phyloP scores from a whole-genome alignment of 148 eudicot species.

The Nepenthes mirabilis region DNA sequence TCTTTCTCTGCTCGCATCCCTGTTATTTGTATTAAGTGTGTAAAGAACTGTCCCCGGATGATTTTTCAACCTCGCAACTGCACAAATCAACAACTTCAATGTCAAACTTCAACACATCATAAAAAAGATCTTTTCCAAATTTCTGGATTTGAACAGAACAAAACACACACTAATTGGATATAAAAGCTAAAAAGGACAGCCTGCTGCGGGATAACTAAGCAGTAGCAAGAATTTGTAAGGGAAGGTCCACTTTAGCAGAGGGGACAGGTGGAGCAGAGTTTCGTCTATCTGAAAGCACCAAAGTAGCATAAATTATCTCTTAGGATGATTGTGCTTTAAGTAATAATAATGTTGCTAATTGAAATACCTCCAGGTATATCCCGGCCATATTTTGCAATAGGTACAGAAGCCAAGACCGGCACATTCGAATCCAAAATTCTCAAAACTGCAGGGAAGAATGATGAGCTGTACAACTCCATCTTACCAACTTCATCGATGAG shows the following conservation, averaged over 20 bases:
- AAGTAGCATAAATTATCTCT: neutral
- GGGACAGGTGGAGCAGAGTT: neutral
- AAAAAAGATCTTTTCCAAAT: neutral
- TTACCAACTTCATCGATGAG: conserved; percentile 89
- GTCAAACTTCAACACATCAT: neutral
- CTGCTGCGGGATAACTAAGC: too few relatives aligned
- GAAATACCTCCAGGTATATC: conserved; percentile 81
- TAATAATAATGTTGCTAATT: neutral
- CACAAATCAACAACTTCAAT: conserved; percentile 2
- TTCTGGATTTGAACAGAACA: neutral
- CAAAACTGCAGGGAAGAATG: conserved; percentile 80
- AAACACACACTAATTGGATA: neutral
- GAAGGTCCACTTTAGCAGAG: neutral
- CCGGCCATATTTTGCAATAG: conserved; percentile 59
- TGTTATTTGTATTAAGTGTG: conserved; percentile 40
- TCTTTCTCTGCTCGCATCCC: conserved; percentile 53
- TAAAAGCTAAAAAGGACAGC: neutral
- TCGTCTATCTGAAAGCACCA: too few relatives aligned
- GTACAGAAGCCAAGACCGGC: conserved; percentile 77
- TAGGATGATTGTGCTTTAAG: neutral
- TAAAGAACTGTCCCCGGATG: conserved; percentile 68
- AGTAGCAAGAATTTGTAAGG: too few relatives aligned
- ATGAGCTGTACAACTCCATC: conserved; percentile 86
- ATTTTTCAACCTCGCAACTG: conserved; percentile 85
- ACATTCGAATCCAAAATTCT: conserved; percentile 59